These are phyloP conservation scores for Akebia trifoliata DNA, from an alignment of 164 flowering plant species.

Conservation along the genomic window DNA sequence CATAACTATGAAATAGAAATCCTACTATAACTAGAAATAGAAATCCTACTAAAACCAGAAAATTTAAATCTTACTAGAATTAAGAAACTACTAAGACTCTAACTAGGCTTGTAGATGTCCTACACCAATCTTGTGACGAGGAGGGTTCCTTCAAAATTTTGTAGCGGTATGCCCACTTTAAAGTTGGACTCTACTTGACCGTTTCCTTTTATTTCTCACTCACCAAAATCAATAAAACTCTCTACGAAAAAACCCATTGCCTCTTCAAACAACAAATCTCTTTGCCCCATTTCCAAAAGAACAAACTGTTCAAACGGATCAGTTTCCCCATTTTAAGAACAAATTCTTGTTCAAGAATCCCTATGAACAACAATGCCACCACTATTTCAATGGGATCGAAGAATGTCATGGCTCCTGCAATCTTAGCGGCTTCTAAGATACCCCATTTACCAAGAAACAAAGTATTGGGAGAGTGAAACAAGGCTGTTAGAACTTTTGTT, in stretches of 20 bases:
- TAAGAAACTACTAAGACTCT: no score
- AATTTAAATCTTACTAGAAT: no score
- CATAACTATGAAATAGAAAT: no score
- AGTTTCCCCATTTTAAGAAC: conserved; percentile 4
- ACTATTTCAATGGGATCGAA: conserved; percentile 38
- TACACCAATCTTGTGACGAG: no score
- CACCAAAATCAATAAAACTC: background rate
- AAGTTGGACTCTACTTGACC: no score
- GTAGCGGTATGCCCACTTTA: no score
- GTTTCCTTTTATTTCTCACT: no score
- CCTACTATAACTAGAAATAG: no score
- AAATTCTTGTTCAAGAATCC: conserved; percentile 35
- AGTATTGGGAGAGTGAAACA: conserved; percentile 54
- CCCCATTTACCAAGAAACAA: conserved; percentile 62
- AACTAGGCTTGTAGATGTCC: no score
- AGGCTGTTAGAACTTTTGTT: conserved; percentile 32
- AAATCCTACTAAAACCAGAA: no score
- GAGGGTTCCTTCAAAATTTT: no score
- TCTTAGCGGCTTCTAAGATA: conserved; percentile 74
- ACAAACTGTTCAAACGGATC: no score
- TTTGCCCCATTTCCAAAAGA: conserved; percentile 29
- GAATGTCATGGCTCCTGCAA: conserved; percentile 83
- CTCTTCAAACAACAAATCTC: conserved; percentile 31
- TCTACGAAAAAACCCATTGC: conserved; percentile 25
- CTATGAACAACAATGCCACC: conserved; percentile 26